A percentile compares a stretch with the other conserved stretches of the same genome.
These are phyloP conservation scores for Talaromyces thailandensis DNA, from an alignment of 495 filamentous ascomycete species.

Conservation along the genomic window DNA sequence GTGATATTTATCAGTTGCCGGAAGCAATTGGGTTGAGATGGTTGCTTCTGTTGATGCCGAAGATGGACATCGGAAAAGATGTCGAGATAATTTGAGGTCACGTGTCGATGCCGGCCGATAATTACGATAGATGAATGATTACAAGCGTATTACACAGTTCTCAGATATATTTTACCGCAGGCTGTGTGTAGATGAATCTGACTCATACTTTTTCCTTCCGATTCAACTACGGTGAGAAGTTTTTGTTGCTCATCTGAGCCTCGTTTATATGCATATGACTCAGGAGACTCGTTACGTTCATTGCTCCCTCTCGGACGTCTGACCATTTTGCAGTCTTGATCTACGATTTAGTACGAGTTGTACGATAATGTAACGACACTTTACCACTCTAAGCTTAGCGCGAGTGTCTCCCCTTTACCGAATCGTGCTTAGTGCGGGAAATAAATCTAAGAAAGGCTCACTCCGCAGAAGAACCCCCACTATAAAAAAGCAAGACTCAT, in stretches of 20 bases:
- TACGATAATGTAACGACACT: neutral
- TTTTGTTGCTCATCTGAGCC: neutral
- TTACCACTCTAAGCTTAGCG: neutral
- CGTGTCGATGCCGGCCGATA: neutral
- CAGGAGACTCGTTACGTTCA: neutral
- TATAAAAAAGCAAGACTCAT: constrained; percentile 1
- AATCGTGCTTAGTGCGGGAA: neutral
- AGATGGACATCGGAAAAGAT: neutral
- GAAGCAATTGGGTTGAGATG: neutral
- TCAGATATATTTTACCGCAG: neutral
- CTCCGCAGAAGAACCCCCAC: neutral
- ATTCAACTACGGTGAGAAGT: neutral
- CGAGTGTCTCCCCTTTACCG: neutral
- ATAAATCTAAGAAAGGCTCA: neutral
- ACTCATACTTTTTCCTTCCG: neutral
- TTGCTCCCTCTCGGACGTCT: neutral
- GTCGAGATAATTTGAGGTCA: constrained; percentile 4
- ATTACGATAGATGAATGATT: neutral
- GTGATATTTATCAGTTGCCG: neutral
- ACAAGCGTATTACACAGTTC: neutral
- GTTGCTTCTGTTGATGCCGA: neutral
- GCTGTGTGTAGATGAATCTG: neutral
- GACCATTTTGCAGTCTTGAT: neutral
- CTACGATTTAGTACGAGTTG: neutral
- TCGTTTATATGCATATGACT: neutral